phyloP scores from a whole-genome alignment of 352 stramenopile genomes.

The Discostella stelligera region DNA sequence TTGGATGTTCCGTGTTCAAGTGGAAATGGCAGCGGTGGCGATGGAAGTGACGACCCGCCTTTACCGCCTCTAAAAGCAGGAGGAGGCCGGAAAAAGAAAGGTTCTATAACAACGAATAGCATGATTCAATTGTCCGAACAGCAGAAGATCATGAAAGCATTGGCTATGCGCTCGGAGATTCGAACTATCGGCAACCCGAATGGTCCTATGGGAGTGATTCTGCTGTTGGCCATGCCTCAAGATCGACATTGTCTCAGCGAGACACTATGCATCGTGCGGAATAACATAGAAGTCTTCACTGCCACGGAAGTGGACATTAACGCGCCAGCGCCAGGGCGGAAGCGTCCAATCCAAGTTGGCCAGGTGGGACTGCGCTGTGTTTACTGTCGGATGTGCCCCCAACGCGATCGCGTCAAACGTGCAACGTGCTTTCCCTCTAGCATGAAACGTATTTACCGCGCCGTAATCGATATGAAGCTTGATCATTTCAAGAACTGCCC shows the following conservation, averaged over 20 bases:
- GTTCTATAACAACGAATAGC: background rate
- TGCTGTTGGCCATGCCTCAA: slow-evolving; percentile 72
- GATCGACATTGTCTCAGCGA: slow-evolving; percentile 78
- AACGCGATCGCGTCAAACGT: slow-evolving; percentile 75
- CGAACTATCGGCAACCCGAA: slow-evolving; percentile 43
- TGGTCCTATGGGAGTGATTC: slow-evolving; percentile 29
- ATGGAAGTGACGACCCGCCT: background rate
- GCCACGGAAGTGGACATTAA: slow-evolving; percentile 73
- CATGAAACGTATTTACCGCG: slow-evolving; percentile 79
- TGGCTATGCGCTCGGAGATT: slow-evolving; percentile 39
- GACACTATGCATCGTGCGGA: slow-evolving; percentile 77
- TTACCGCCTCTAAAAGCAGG: background rate
- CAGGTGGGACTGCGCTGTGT: slow-evolving; percentile 80
- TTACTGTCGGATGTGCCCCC: slow-evolving; percentile 71
- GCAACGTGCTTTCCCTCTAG: slow-evolving; percentile 80
- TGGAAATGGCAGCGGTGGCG: background rate
- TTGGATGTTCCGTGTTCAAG: slow-evolving; percentile 16
- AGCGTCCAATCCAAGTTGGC: slow-evolving; percentile 71
- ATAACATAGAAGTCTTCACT: slow-evolving; percentile 82
- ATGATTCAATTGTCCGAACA: slow-evolving; percentile 35
- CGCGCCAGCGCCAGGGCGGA: slow-evolving; percentile 76
- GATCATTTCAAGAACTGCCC: slow-evolving; percentile 80
- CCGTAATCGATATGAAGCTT: slow-evolving; percentile 84
- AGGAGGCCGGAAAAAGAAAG: background rate
- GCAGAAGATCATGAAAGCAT: slow-evolving; percentile 39